Conservation (phyloP, 352 stramenopile genomes). For the Aphanomyces stellatus region DNA sequence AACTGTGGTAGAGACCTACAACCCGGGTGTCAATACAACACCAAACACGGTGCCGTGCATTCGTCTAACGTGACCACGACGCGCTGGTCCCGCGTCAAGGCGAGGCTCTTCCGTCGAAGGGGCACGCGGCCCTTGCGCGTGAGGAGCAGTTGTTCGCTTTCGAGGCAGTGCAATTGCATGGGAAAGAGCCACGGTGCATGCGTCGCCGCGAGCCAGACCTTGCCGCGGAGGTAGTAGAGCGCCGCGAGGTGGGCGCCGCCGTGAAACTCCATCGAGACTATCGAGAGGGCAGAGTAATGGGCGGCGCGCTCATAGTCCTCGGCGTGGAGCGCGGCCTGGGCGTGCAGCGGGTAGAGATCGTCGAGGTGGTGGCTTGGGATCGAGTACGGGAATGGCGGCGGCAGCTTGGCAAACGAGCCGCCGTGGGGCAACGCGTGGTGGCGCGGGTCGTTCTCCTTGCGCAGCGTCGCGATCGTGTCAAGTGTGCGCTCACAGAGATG, state of each 20-base stretch:
- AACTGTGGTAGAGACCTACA: conserved; percentile 13
- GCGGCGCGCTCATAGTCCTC: conserved; percentile 10
- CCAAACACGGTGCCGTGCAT: neutral
- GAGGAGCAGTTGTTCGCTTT: conserved; percentile 5
- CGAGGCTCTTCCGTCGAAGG: conserved; percentile 4
- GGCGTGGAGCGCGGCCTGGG: neutral
- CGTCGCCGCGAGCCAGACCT: neutral
- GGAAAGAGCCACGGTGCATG: conserved; percentile 5
- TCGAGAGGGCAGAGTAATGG: conserved; percentile 12
- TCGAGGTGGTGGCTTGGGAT: neutral
- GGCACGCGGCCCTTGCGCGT: neutral
- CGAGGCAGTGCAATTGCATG: conserved; percentile 7
- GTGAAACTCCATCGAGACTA: conserved; percentile 10
- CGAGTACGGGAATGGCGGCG: neutral
- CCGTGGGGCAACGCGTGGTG: neutral
- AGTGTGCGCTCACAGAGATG: neutral
- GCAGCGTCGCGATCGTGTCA: neutral
- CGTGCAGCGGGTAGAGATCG: conserved; percentile 13
- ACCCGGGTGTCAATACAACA: too few species aligned
- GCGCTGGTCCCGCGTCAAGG: neutral
- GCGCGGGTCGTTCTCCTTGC: neutral
- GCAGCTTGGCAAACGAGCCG: conserved; percentile 8
- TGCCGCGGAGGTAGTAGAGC: conserved; percentile 15
- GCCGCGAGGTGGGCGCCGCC: neutral
- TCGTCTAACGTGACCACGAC: neutral